Conservation (phyloP, 176 grass and related monocot genomes). For the Poa annua region DNA sequence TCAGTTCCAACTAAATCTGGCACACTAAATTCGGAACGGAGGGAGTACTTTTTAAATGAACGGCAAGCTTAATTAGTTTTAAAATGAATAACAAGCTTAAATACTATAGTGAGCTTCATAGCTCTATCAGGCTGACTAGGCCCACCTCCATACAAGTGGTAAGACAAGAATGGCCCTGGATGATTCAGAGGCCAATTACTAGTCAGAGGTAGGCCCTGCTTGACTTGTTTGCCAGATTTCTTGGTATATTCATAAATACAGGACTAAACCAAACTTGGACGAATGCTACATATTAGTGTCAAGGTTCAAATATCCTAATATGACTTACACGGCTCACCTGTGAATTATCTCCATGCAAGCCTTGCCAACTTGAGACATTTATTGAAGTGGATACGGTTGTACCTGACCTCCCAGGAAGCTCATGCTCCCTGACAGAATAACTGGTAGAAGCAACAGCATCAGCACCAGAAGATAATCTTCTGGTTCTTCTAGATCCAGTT, state of each 20-base stretch:
- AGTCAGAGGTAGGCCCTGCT: neutral
- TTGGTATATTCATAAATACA: neutral
- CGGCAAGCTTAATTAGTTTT: neutral
- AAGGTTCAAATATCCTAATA: neutral
- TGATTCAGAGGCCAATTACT: conserved; percentile 22
- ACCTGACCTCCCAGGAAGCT: conserved; percentile 62
- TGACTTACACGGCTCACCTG: conserved; percentile 56
- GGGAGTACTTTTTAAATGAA: neutral
- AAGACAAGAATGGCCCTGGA: conserved; percentile 4
- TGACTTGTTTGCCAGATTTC: neutral
- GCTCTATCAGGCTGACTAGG: neutral
- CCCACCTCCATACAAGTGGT: neutral
- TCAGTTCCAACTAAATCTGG: too few relatives aligned
- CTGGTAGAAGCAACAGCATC: conserved; percentile 79
- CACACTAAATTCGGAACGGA: too few relatives aligned
- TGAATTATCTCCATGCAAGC: conserved; percentile 56
- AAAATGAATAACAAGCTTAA: neutral
- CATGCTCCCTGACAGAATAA: conserved; percentile 75
- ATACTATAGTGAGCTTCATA: conserved; percentile 22
- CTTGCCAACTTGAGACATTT: conserved; percentile 55
- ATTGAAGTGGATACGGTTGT: conserved; percentile 50
- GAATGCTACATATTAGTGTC: conserved; percentile 9
- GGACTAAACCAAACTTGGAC: neutral
- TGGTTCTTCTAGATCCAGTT: conserved; percentile 75
- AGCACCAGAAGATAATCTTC: conserved; percentile 67